Base-by-base conservation (phyloP, 1,284 basidiomycete genomes). In the Pyrrhoderma lamaoense region DNA sequence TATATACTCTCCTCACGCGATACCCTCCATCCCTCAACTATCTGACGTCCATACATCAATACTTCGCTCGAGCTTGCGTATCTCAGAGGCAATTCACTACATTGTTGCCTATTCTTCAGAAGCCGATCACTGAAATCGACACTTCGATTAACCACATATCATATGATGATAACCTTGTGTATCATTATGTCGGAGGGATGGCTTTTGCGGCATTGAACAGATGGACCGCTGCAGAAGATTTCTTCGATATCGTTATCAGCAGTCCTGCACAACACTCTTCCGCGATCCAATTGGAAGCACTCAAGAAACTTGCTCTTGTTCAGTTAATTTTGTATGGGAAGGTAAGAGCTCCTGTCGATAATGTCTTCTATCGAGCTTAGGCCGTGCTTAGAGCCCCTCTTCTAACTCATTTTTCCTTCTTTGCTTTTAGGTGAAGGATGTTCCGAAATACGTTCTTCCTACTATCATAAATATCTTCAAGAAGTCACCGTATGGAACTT, bases 261-360 rank as follows among this genome's bases (percentile, higher is more conserved):
- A 78, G 82, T 40, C 91, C 91, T 0, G 80, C 81, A 0, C 70
- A 75, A 1, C 72, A 71, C 1, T 76, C 81, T 0, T 76, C 80
- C 1, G 80, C 83, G 2, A 72, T 93, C 4, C 91, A 94, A 63
- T 65, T 91, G 58, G 90, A 93, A 60, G 90, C 90, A 0, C 71
- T 85, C 62, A 93, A 93, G 72, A 91, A 92, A 67, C 68, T 89
- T 37, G 67, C 78, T 7, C 70, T 93, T 3, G 75, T 89, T 5
- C 88, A 91, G 60, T 66, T 93, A 22, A 83, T 93, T 46, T 68
- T 75, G 13, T 73, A 80, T 53, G 90, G 89, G 35, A 79, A 80
- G 70, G 82, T 84, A 11, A 31, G 27, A 5, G 27, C 27, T 69
- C 52, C 2, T 36, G 25, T 27, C 16, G 8, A 31, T 31, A 31